These are phyloP conservation scores for Capsella rubella DNA, from an alignment of 441 rosid genomes.

Conservation along the genomic window DNA sequence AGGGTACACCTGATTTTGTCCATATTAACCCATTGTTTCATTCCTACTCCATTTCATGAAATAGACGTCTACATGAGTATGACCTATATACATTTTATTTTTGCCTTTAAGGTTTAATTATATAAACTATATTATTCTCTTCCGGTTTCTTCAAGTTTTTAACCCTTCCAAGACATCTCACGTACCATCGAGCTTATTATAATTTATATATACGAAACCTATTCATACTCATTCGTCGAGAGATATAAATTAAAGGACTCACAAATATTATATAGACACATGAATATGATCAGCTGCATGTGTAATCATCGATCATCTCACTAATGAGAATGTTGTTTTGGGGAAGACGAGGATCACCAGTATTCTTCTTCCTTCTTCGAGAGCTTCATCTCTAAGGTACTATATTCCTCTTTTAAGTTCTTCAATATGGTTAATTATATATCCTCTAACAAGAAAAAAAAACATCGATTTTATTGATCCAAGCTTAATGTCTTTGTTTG, in stretches of 20 bases:
- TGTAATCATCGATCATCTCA: constrained; percentile 19
- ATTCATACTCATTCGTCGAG: constrained; percentile 11
- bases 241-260: constrained; percentile 6
- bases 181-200: constrained; percentile 1
- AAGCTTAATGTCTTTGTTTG: not conserved
- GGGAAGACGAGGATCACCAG: constrained; percentile 27
- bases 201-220: constrained; percentile 15
- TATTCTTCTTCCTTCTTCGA: constrained; percentile 15
- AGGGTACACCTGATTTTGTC: constrained; percentile 44
- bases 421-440: too few species aligned
- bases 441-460: not conserved
- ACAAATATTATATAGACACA: constrained; percentile 3
- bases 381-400: constrained; percentile 36
- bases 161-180: constrained; percentile 36
- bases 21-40: constrained; percentile 41
- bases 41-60: constrained; percentile 43
- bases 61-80: constrained; percentile 34
- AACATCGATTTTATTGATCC: not conserved
- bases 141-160: constrained; percentile 33
- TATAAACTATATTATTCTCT: not conserved
- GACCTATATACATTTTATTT: not conserved
- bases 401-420: constrained; percentile 13
- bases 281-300: constrained; percentile 26
- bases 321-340: constrained; percentile 15
- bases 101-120: not conserved